Percentiles rank a stretch among this genome's conserved stretches.
These are phyloP conservation scores for Metschnikowia henanensis DNA, from an alignment of 805 yeast genomes.

Conservation along the genomic window DNA sequence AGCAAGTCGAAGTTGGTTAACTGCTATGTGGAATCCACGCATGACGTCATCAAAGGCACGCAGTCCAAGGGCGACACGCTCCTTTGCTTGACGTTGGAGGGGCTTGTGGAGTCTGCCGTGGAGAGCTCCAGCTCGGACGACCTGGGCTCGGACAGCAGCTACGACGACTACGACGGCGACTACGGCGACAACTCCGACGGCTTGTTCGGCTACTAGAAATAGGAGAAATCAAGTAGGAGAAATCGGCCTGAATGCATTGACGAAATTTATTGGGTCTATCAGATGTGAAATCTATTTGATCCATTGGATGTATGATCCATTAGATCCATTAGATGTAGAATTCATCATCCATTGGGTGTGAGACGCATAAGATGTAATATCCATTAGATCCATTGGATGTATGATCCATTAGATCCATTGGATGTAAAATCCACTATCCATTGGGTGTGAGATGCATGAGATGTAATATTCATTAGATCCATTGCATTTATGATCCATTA, in stretches of 20 bases:
- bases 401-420: no score
- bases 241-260: constrained; percentile 12
- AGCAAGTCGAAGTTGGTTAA: constrained; percentile 66
- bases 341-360: no score
- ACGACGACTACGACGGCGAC: constrained; percentile 48
- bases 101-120: constrained; percentile 35
- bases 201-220: constrained; percentile 40
- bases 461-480: no score
- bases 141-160: constrained; percentile 34
- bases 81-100: constrained; percentile 42
- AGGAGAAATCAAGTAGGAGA: neutral
- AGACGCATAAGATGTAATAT: no score
- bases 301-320: no score
- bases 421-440: no score
- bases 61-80: constrained; percentile 60
- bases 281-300: no score
- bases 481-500: no score
- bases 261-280: no score
- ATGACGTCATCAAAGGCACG: constrained; percentile 59
- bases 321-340: no score
- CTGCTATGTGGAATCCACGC: constrained; percentile 85
- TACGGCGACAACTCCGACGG: constrained; percentile 61
- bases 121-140: constrained; percentile 44
- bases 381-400: no score
- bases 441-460: no score